A percentile compares a stretch with the other conserved stretches of the same genome.
phyloP scores from a whole-genome alignment of 208 protist species.

The Wallacemonas sp. region DNA sequence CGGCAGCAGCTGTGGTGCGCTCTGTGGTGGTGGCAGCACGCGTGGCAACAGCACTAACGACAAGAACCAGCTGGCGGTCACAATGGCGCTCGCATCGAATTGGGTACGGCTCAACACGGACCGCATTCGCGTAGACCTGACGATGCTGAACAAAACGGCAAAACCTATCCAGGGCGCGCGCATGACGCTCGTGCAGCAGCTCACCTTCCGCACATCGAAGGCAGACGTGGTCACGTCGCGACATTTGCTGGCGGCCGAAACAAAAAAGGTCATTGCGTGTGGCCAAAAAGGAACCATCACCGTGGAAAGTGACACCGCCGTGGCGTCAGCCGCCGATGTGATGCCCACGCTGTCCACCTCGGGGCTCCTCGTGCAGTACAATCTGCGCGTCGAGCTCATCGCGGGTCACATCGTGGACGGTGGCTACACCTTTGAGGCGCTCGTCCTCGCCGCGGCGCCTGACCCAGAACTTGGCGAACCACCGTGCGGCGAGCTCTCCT shows the following conservation, averaged over 20 bases:
- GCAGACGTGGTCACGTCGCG: slow-evolving; percentile 17
- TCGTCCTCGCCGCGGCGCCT: slow-evolving; percentile 11
- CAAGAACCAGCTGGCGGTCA: slow-evolving; percentile 12
- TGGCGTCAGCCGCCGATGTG: background rate
- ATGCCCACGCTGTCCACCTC: slow-evolving; percentile 27
- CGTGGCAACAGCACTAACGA: background rate
- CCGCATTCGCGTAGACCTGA: slow-evolving; percentile 3
- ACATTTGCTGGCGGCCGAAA: slow-evolving; percentile 3
- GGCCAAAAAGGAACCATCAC: slow-evolving; percentile 6
- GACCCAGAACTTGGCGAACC: slow-evolving; percentile 8
- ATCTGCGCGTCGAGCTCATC: slow-evolving; percentile 21
- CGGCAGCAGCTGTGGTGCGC: background rate
- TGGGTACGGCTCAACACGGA: slow-evolving; percentile 11
- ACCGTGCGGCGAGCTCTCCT: slow-evolving; percentile 20
- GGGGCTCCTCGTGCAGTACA: slow-evolving; percentile 26
- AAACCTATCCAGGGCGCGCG: slow-evolving; percentile 13
- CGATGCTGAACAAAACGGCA: slow-evolving; percentile 19
- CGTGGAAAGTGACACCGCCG: background rate
- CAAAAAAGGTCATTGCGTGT: background rate
- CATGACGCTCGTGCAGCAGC: slow-evolving; percentile 19
- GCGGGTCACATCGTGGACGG: background rate
- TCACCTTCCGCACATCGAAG: slow-evolving; percentile 22
- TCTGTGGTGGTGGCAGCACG: background rate
- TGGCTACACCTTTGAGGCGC: slow-evolving; percentile 20
- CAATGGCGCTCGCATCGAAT: slow-evolving; percentile 4